Evolutionary conservation across 228 moss, liverwort and hornwort genomes (phyloP), one percentile per base, ranked within the genome.

Genomic region (Sphagnum fallax): DNA sequence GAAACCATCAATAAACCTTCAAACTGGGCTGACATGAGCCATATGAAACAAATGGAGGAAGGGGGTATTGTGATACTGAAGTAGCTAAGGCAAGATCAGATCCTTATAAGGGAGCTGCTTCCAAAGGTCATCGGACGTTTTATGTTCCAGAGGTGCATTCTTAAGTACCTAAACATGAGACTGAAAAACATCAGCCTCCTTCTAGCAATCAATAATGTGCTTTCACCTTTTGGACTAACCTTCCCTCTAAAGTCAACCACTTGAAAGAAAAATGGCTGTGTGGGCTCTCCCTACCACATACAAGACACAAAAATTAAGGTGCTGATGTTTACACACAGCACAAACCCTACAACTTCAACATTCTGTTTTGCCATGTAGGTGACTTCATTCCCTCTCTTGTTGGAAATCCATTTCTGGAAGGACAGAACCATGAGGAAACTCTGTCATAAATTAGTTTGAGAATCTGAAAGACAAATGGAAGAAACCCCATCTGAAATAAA

Each of bases 231-330:
- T 50, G 83, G 79, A 61, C 78, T 83, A 57, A 65, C 52, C 68
- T 80, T 81, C 64, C 86, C 83, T 13, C 81, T 78, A 51, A 77
- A 83, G 48, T 91, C 87, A 62, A 81, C 72, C 65, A 92, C 88
- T 60, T 90, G 67, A 78, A 70, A 93, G 61, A 73, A 86, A 66
- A 90, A 91, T 10, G 91, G 91, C 50, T 91, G 81, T 4, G 78
- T 79, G 50, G 93, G 91, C 72, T 97, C 97, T 71, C 89, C 71
- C 97, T 97, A 72, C 67, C 60, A 14, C 12, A 64, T 60, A 62
- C 13, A 69, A 53, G 65, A 60, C 15, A 6, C 72, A 13, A 47
- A 5, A 5, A 16, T 10, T 47, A 47, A 65, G 48, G 65, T 47
- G 48, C 65, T 48, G 6, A 55, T 32, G 32, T 32, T 4, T 6